phyloP scores from a whole-genome alignment of 805 yeast genomes.

The Scheffersomyces spartinae region DNA sequence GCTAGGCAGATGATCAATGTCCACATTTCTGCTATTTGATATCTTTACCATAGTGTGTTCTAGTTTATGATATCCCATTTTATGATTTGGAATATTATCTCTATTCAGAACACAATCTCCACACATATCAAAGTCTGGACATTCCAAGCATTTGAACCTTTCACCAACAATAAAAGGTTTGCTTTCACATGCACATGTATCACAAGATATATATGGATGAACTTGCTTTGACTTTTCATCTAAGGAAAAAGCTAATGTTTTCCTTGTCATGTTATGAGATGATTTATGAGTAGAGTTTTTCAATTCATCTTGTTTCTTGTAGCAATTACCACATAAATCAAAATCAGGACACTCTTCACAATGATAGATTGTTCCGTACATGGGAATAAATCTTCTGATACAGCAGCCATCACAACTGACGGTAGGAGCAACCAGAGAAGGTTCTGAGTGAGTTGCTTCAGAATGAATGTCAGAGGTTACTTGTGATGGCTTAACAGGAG shows the following conservation, averaged over 20 bases:
- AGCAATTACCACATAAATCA: constrained; percentile 36
- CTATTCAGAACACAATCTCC: constrained; percentile 3
- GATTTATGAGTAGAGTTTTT: constrained; percentile 7
- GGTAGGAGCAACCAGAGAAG: too few relatives aligned
- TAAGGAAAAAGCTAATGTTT: background rate
- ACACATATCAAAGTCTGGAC: constrained; percentile 25
- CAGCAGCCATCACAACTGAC: too few relatives aligned
- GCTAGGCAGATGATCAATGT: background rate
- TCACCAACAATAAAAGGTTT: constrained; percentile 15
- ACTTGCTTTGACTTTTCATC: constrained; percentile 1
- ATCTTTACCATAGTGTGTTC: background rate
- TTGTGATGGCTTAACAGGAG: too few relatives aligned
- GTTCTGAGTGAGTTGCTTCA: too few relatives aligned
- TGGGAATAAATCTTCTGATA: constrained; percentile 8
- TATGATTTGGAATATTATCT: background rate
- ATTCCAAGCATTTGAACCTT: constrained; percentile 22
- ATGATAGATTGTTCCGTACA: constrained; percentile 32
- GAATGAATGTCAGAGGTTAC: too few relatives aligned
- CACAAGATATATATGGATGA: constrained; percentile 6
- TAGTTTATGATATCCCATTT: background rate
- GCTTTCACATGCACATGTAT: background rate
- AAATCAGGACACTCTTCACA: constrained; percentile 38
- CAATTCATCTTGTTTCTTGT: too few relatives aligned
- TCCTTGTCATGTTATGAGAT: constrained; percentile 7
- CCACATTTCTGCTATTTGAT: background rate